Evolutionary conservation across 1,139 yeast species (phyloP).

Genomic region (Trichomonascaceae sp.): DNA sequence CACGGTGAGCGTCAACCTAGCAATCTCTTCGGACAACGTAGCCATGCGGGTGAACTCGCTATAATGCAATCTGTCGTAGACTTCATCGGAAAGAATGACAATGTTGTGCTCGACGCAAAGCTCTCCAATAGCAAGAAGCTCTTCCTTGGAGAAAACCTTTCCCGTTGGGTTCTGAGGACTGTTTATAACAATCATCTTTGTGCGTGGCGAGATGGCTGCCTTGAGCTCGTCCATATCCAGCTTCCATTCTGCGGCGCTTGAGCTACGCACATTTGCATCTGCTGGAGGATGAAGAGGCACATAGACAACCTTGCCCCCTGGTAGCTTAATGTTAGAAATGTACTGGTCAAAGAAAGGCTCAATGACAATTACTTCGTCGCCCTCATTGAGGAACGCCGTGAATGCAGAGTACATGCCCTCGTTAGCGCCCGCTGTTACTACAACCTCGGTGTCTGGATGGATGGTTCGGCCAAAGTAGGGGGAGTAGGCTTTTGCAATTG

Average conservation of each 20-base stretch:
- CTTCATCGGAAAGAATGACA: slow-evolving; percentile 81
- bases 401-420: slow-evolving; percentile 83
- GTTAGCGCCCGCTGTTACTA: slow-evolving; percentile 91
- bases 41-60: slow-evolving; percentile 74
- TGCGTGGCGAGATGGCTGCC: slow-evolving; percentile 52
- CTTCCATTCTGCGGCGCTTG: slow-evolving; percentile 77
- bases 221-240: slow-evolving; percentile 69
- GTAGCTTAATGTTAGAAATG: slow-evolving; percentile 81
- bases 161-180: slow-evolving; percentile 97
- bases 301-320: slow-evolving; percentile 83
- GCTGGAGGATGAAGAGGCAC: slow-evolving; percentile 79
- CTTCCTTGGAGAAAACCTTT: slow-evolving; percentile 66
- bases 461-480: slow-evolving; percentile 51
- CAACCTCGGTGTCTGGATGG: slow-evolving; percentile 46
- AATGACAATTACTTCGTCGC: slow-evolving; percentile 94
- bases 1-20: slow-evolving; percentile 68
- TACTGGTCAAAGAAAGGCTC: slow-evolving; percentile 97
- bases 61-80: slow-evolving; percentile 79
- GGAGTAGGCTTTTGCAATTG: slow-evolving; percentile 59
- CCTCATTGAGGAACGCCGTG: slow-evolving; percentile 72
- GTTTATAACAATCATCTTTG: slow-evolving; percentile 77
- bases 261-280: slow-evolving; percentile 48
- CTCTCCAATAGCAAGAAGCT: slow-evolving; percentile 60
- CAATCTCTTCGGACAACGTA: slow-evolving; percentile 63
- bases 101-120: slow-evolving; percentile 75